phyloP scores from a whole-genome alignment of 129 eudicot species.

The Flaveria linearis region DNA sequence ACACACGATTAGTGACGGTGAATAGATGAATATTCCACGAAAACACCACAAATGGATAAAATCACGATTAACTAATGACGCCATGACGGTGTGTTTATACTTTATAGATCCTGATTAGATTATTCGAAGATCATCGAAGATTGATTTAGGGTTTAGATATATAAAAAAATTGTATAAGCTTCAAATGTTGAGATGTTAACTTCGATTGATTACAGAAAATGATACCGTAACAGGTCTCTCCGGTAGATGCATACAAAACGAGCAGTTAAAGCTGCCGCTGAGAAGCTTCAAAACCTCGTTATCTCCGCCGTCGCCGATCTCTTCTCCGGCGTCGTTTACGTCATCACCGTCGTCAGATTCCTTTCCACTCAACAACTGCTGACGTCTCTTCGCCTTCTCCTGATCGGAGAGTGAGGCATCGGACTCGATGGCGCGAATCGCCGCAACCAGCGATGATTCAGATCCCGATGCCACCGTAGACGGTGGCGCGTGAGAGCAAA shows the following conservation, averaged over 20 bases:
- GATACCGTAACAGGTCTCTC: constrained; percentile 76
- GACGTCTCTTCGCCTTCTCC: constrained; percentile 73
- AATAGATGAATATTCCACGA: constrained; percentile 11
- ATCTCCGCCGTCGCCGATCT: constrained; percentile 19
- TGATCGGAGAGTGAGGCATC: constrained; percentile 57
- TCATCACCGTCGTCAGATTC: constrained; percentile 7
- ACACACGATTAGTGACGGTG: not conserved
- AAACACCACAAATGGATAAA: constrained; percentile 19
- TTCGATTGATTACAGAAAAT: constrained; percentile 6
- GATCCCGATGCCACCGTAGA: constrained; percentile 28
- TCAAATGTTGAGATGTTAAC: constrained; percentile 5
- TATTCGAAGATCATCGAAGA: too few relatives aligned
- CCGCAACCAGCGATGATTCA: constrained; percentile 41
- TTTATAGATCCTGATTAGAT: not conserved
- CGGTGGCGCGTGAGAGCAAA: constrained; percentile 27
- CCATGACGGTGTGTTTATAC: not conserved
- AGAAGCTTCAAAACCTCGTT: constrained; percentile 54
- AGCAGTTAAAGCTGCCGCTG: constrained; percentile 62
- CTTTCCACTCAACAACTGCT: constrained; percentile 54
- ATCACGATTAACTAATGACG: constrained; percentile 16
- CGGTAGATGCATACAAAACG: constrained; percentile 80
- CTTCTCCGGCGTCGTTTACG: constrained; percentile 15
- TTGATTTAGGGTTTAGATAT: constrained; percentile 20
- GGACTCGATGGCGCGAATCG: constrained; percentile 66
- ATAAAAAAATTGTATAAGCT: not conserved